Conservation (phyloP, 805 yeast genomes). For the Saccharomyces kudriavzevii region DNA sequence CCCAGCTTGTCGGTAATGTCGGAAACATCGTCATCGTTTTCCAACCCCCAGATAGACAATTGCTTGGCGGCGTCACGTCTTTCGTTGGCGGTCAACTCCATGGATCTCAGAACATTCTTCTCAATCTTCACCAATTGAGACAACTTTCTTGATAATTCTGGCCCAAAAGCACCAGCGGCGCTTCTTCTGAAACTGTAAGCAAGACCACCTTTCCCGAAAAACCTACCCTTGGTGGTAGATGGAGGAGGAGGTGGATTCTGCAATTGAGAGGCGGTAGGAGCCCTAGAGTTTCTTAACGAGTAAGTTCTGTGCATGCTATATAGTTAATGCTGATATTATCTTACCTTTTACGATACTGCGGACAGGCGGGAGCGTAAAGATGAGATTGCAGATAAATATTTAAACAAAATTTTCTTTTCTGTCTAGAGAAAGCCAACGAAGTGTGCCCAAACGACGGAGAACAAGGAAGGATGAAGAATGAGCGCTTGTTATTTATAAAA, state of each 20-base stretch:
- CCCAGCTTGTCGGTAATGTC: conserved; percentile 85
- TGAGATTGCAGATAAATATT: neutral
- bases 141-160: conserved; percentile 68
- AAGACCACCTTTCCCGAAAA: conserved; percentile 74
- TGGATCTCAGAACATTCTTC: conserved; percentile 70
- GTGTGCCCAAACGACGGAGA: neutral
- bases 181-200: conserved; percentile 56
- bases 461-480: neutral
- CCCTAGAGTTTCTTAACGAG: conserved; percentile 88
- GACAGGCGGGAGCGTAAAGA: neutral
- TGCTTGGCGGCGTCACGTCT: conserved; percentile 77
- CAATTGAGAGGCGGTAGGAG: conserved; percentile 95
- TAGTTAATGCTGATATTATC: neutral
- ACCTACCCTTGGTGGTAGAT: conserved; percentile 71
- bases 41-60: conserved; percentile 80
- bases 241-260: conserved; percentile 94
- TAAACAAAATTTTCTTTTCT: neutral
- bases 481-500: neutral
- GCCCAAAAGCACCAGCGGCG: conserved; percentile 74
- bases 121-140: conserved; percentile 72
- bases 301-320: conserved; percentile 90
- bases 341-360: neutral
- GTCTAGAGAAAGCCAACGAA: neutral
- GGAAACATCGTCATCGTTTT: conserved; percentile 75
- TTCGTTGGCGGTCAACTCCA: conserved; percentile 70